phyloP scores from a whole-genome alignment of 192 early-diverging fungal genomes.

The Diversispora eburnea region DNA sequence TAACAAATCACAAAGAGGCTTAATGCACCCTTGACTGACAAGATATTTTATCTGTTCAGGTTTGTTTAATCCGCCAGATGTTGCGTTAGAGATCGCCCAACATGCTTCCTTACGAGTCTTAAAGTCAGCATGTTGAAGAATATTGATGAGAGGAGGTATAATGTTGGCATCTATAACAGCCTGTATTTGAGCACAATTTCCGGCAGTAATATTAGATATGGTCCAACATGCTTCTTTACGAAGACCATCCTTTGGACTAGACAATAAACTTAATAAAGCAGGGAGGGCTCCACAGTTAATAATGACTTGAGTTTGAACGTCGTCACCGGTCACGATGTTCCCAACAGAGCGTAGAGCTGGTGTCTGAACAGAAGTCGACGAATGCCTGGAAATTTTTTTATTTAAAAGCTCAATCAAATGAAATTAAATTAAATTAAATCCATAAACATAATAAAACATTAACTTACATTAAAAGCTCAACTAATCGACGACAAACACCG shows the following conservation, averaged over 20 bases:
- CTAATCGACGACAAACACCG: constrained; percentile 88
- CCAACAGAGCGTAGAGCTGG: constrained; percentile 96
- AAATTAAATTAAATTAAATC: neutral
- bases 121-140: constrained; percentile 86
- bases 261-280: constrained; percentile 78
- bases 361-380: constrained; percentile 87
- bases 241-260: constrained; percentile 89
- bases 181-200: constrained; percentile 91
- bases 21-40: constrained; percentile 89
- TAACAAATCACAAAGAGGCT: constrained; percentile 92
- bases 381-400: constrained; percentile 43
- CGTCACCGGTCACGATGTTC: constrained; percentile 99
- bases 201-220: constrained; percentile 98
- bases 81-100: constrained; percentile 99
- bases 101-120: constrained; percentile 99
- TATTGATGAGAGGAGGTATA: constrained; percentile 85
- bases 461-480: constrained; percentile 77
- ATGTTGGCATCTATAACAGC: constrained; percentile 92
- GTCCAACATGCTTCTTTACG: constrained; percentile 99
- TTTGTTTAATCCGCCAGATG: constrained; percentile 84
- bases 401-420: neutral
- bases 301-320: constrained; percentile 93
- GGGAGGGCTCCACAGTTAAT: constrained; percentile 85
- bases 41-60: constrained; percentile 95
- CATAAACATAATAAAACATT: neutral